phyloP scores from a whole-genome alignment of 192 early-diverging fungal species.

The Coemansia sp. region DNA sequence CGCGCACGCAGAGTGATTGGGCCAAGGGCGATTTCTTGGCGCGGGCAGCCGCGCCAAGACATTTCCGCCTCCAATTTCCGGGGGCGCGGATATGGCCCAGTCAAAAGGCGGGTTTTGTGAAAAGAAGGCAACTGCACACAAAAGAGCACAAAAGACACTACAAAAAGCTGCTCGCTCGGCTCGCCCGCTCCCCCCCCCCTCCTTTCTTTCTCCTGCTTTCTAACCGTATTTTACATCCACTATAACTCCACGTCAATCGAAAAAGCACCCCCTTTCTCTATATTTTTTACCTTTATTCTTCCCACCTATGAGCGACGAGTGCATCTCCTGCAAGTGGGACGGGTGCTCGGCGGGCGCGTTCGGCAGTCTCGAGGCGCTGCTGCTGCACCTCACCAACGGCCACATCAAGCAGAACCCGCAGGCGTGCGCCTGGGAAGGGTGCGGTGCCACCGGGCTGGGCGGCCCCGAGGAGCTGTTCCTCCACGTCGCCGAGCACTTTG shows the following conservation, averaged over 20 bases:
- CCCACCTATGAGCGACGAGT: conserved; percentile 12
- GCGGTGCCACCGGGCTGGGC: background rate
- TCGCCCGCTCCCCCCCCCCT: background rate
- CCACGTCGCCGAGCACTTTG: conserved; percentile 19
- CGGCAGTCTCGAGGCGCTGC: conserved; percentile 74
- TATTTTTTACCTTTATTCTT: background rate
- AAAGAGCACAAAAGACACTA: background rate
- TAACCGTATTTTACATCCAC: background rate
- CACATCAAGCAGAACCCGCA: conserved; percentile 58
- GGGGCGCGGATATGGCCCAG: background rate
- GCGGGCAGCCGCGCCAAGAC: background rate
- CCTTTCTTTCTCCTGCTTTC: background rate
- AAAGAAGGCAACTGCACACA: background rate
- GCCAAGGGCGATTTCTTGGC: conserved; percentile 3
- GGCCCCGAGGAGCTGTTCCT: conserved; percentile 13
- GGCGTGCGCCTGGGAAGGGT: conserved; percentile 7
- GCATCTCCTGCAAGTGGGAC: conserved; percentile 28
- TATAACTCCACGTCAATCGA: background rate
- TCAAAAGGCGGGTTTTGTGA: background rate
- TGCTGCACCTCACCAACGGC: conserved; percentile 74
- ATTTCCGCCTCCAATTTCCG: background rate
- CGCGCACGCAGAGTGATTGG: background rate
- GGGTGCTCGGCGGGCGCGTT: conserved; percentile 44
- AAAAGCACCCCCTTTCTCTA: background rate
- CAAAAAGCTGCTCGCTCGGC: background rate